Evolutionary conservation across 1,139 yeast species (phyloP).

Genomic region (Yamadazyma triangularis): DNA sequence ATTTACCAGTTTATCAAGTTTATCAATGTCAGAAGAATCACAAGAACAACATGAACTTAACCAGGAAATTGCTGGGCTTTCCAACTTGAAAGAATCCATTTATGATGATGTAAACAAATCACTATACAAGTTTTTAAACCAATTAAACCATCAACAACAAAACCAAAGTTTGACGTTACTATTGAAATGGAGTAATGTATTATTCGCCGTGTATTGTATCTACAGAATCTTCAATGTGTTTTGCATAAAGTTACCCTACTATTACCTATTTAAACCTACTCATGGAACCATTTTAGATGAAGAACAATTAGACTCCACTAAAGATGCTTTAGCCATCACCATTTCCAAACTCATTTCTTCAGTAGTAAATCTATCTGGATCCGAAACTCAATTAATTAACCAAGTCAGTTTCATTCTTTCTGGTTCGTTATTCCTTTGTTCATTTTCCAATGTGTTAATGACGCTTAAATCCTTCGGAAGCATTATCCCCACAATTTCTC

Average conservation of each 20-base stretch:
- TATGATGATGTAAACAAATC: slow-evolving; percentile 26
- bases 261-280: slow-evolving; percentile 12
- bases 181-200: slow-evolving; percentile 4
- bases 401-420: slow-evolving; percentile 64
- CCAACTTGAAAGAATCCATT: slow-evolving; percentile 20
- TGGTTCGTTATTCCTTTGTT: slow-evolving; percentile 61
- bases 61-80: slow-evolving; percentile 33
- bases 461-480: slow-evolving; percentile 44
- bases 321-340: slow-evolving; percentile 66
- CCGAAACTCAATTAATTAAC: slow-evolving; percentile 53
- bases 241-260: slow-evolving; percentile 33
- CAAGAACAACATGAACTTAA: slow-evolving; percentile 33
- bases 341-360: slow-evolving; percentile 46
- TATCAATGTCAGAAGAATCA: too few relatives aligned
- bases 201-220: slow-evolving; percentile 58
- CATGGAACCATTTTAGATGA: too few relatives aligned
- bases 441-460: slow-evolving; percentile 57
- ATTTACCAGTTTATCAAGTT: slow-evolving; percentile 30
- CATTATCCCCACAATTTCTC: slow-evolving; percentile 25
- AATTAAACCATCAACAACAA: slow-evolving; percentile 10
- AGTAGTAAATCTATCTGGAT: slow-evolving; percentile 18
- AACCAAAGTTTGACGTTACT: slow-evolving; percentile 1
- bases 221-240: slow-evolving; percentile 54
- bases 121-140: slow-evolving; percentile 13
- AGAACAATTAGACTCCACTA: slow-evolving; percentile 14